Evolutionary conservation across 2,329 filamentous ascomycete species (phyloP), one percentile per base, ranked within the genome.

Genomic region (Cordyceps pruinosa): DNA sequence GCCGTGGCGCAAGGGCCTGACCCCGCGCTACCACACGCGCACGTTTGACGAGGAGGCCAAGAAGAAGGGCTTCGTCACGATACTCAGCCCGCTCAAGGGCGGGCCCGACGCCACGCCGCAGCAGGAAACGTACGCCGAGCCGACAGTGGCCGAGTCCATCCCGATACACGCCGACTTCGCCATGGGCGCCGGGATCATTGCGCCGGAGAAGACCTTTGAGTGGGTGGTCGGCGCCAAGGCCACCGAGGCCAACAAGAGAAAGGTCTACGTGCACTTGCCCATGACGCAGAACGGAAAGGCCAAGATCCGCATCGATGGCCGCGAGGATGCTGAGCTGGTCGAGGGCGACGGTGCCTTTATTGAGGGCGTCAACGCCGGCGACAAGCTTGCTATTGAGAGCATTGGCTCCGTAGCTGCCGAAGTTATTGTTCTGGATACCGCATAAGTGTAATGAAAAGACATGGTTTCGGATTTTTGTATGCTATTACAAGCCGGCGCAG

Each of bases 331-430:
- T 0, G 72, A 73, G 62, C 69, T 95, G 19, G 75, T 74, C 1
- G 90, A 95, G 72, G 90, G 90, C 0, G 90, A 96, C 71, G 90
- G 89, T 17, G 89, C 88, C 1, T 94, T 89, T 70, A 74, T 95
- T 7, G 84, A 86, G 7, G 72, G 72, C 15, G 78, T 89, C 12
- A 81, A 80, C 64, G 81, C 78, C 10, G 86, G 85, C 0, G 86
- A 89, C 68, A 80, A 79, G 64, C 70, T 89, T 37, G 72, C 70
- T 2, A 77, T 89, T 34, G 85, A 89, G 71, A 88, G 82, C 65
- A 76, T 89, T 35, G 87, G 86, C 2, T 82, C 84, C 57, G 85
- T 68, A 0, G 85, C 88, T 62, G 86, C 86, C 0, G 86, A 89
- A 72, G 82, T 88, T n/a, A 70, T 88, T 51, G 75, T 88, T 37